Evolutionary conservation across 2,329 filamentous ascomycete genomes (phyloP).

Genomic region (Phaeosphaeria sp.): DNA sequence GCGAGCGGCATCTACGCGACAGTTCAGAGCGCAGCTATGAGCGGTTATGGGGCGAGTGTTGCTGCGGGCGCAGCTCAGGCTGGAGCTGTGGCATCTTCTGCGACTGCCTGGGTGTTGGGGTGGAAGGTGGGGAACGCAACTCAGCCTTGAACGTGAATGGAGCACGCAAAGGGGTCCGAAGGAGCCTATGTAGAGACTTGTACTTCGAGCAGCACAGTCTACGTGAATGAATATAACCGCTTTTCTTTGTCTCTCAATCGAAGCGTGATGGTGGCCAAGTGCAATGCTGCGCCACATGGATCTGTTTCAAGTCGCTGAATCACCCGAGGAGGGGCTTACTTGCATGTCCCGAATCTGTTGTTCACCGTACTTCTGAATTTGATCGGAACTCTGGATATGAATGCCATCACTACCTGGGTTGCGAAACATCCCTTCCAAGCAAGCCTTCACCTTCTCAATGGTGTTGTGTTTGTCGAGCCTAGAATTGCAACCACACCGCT

Average conservation of each 20-base stretch:
- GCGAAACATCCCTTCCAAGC: neutral
- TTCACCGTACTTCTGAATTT: no score
- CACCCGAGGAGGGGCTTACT: no score
- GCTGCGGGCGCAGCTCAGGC: slow-evolving; percentile 28
- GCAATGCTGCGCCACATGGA: no score
- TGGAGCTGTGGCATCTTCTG: slow-evolving; percentile 24
- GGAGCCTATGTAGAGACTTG: neutral
- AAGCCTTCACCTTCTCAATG: neutral
- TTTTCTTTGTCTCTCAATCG: no score
- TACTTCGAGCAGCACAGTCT: neutral
- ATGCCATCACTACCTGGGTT: neutral
- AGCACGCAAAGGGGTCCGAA: neutral
- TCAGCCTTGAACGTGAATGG: neutral
- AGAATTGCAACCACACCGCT: neutral
- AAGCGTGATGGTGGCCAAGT: neutral
- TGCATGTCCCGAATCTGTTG: no score
- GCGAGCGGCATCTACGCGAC: slow-evolving; percentile 32
- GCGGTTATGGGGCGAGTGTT: slow-evolving; percentile 35
- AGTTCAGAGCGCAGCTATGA: slow-evolving; percentile 42
- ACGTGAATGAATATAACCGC: no score
- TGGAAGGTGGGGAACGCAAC: neutral
- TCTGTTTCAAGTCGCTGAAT: no score
- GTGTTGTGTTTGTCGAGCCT: neutral
- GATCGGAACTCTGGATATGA: neutral
- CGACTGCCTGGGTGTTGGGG: slow-evolving; percentile 15